Evolutionary conservation across 371 early-diverging fungal genomes (phyloP).

Genomic region (Thermomucor indicae-seudaticae): DNA sequence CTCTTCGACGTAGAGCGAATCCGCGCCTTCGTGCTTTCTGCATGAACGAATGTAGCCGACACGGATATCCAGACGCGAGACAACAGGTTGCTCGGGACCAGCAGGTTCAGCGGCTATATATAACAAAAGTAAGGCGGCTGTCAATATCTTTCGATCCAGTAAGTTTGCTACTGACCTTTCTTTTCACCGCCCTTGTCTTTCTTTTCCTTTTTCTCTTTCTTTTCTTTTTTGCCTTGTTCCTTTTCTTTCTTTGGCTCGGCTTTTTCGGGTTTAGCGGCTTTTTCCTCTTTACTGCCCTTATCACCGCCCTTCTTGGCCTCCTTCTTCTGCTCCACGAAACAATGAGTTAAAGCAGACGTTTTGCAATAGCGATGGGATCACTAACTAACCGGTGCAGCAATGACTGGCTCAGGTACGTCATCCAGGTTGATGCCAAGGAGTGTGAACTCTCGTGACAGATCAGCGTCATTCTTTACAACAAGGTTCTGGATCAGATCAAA

Average conservation of each 20-base stretch:
- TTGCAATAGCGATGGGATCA: not conserved
- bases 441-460: constrained; percentile 48
- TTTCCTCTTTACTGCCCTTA: not conserved
- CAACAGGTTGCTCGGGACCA: constrained; percentile 54
- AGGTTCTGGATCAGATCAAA: constrained; percentile 75
- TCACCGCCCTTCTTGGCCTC: constrained; percentile 22
- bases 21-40: constrained; percentile 90
- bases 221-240: constrained; percentile 21
- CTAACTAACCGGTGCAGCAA: constrained; percentile 38
- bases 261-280: not conserved
- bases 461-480: constrained; percentile 33
- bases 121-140: constrained; percentile 15
- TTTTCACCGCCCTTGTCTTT: constrained; percentile 31
- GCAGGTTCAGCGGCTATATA: constrained; percentile 32
- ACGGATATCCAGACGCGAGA: constrained; percentile 88
- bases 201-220: constrained; percentile 21
- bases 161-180: constrained; percentile 51
- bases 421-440: constrained; percentile 56
- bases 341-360: not conserved
- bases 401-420: constrained; percentile 43
- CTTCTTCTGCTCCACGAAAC: constrained; percentile 20
- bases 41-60: constrained; percentile 86
- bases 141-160: constrained; percentile 36
- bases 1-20: constrained; percentile 91
- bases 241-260: constrained; percentile 33